phyloP scores from a whole-genome alignment of 345 rosid genomes.

The Cochlearia excelsa region DNA sequence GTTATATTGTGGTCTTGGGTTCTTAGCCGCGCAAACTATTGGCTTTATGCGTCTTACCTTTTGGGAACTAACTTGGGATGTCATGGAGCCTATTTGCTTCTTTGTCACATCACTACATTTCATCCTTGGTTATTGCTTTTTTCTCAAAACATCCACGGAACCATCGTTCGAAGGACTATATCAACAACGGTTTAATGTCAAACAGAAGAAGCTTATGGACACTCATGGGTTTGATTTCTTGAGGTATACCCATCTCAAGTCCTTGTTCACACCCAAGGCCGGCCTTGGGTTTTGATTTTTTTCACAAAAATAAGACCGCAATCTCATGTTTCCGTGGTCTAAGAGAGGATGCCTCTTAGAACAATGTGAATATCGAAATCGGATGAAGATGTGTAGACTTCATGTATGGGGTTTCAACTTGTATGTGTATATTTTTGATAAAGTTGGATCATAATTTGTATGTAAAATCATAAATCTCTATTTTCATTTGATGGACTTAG shows the following conservation, averaged over 20 bases:
- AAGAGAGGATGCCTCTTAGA: no score
- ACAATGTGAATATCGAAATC: no score
- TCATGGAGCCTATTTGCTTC: conserved; percentile 98
- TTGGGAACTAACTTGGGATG: conserved; percentile 95
- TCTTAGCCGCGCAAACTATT: conserved; percentile 51
- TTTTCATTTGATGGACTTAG: not conserved
- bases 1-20: conserved; percentile 63
- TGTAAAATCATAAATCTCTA: not conserved
- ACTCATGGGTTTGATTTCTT: conserved; percentile 41
- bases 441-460: conserved; percentile 7
- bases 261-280: conserved; percentile 33
- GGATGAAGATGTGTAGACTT: no score
- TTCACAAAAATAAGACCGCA: no score
- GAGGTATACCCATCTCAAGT: conserved; percentile 47
- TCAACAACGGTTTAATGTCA: conserved; percentile 51
- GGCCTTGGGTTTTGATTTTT: no score
- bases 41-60: conserved; percentile 89
- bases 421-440: conserved; percentile 15
- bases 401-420: conserved; percentile 1
- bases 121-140: conserved; percentile 57
- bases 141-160: conserved; percentile 68
- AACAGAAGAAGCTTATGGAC: conserved; percentile 61
- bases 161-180: conserved; percentile 78
- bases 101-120: conserved; percentile 62
- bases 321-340: conserved; percentile 3